These are phyloP conservation scores for Scheffersomyces illinoinensis DNA, from an alignment of 1,139 yeast genomes.

Conservation along the genomic window DNA sequence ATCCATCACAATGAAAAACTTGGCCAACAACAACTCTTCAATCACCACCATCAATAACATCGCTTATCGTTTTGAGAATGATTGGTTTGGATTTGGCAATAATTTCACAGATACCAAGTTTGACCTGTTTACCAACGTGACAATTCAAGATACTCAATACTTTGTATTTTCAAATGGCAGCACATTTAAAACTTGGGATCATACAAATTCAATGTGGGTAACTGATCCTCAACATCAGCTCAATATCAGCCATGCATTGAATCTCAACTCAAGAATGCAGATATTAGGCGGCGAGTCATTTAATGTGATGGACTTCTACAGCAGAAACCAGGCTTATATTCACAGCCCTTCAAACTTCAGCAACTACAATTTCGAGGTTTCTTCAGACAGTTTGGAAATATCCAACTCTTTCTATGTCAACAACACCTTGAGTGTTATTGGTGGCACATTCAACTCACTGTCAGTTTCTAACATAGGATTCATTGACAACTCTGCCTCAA, in stretches of 20 bases:
- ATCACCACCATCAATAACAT: conserved; percentile 33
- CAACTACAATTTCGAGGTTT: conserved; percentile 24
- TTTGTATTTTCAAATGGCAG: conserved; percentile 29
- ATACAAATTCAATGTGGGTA: conserved; percentile 34
- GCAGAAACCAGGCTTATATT: conserved; percentile 33
- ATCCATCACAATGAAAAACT: conserved; percentile 23
- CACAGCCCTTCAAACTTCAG: conserved; percentile 21
- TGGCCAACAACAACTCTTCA: conserved; percentile 31
- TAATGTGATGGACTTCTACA: conserved; percentile 36
- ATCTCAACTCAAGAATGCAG: conserved; percentile 26
- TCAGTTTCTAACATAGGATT: conserved; percentile 36
- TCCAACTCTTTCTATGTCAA: conserved; percentile 44
- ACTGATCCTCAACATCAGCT: conserved; percentile 31
- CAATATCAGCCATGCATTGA: conserved; percentile 35
- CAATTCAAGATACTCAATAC: conserved; percentile 35
- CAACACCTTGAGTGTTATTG: conserved; percentile 51
- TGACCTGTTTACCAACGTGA: conserved; percentile 36
- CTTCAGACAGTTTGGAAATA: conserved; percentile 40
- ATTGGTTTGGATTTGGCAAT: conserved; percentile 45
- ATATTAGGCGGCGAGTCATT: conserved; percentile 42
- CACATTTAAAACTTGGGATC: conserved; percentile 42
- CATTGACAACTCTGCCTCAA: conserved; percentile 28
- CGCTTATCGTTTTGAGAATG: conserved; percentile 26
- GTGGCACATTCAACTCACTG: conserved; percentile 39
- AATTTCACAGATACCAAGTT: conserved; percentile 21